Conservation (phyloP, 1,284 basidiomycete species). For the Macrocybe sp. region DNA sequence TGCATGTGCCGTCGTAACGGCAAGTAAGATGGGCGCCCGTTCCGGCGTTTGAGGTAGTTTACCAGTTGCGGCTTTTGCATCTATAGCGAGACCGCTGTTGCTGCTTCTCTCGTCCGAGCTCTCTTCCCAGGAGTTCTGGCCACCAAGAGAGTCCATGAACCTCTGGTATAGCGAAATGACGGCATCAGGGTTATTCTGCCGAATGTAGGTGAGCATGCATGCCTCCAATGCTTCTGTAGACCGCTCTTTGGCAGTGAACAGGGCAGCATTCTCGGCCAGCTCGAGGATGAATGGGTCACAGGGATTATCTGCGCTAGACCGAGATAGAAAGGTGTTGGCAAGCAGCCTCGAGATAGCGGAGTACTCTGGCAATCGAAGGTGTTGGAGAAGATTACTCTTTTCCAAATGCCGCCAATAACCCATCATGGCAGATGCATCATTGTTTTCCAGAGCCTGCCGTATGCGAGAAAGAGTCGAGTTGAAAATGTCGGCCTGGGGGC, state of each 20-base stretch:
- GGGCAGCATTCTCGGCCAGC: conserved; percentile 37
- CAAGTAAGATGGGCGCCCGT: conserved; percentile 40
- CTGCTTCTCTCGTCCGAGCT: conserved; percentile 15
- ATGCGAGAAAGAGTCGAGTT: conserved; percentile 31
- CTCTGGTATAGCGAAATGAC: conserved; percentile 44
- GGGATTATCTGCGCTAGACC: background rate
- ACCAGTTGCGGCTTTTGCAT: conserved; percentile 9
- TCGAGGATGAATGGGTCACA: conserved; percentile 3
- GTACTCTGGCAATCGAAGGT: conserved; percentile 37
- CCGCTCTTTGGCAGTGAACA: conserved; percentile 36
- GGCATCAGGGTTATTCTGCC: conserved; percentile 31
- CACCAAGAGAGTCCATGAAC: conserved; percentile 27
- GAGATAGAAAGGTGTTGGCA: conserved; percentile 21
- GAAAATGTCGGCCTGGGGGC: conserved; percentile 29
- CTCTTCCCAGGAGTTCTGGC: conserved; percentile 20
- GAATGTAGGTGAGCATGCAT: conserved; percentile 45
- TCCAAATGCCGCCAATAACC: conserved; percentile 42
- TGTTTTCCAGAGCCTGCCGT: conserved; percentile 26
- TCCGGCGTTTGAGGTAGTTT: conserved; percentile 20
- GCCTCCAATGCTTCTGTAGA: conserved; percentile 43
- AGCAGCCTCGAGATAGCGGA: conserved; percentile 34
- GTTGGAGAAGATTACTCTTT: conserved; percentile 33
- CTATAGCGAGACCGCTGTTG: conserved; percentile 14
- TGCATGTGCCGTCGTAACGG: conserved; percentile 54
- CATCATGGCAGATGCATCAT: conserved; percentile 28